Percentiles rank a stretch among this genome's conserved stretches.
Evolutionary conservation across 768 basidiomycete genomes (phyloP).

Genomic region (Boletellus ananiceps): DNA sequence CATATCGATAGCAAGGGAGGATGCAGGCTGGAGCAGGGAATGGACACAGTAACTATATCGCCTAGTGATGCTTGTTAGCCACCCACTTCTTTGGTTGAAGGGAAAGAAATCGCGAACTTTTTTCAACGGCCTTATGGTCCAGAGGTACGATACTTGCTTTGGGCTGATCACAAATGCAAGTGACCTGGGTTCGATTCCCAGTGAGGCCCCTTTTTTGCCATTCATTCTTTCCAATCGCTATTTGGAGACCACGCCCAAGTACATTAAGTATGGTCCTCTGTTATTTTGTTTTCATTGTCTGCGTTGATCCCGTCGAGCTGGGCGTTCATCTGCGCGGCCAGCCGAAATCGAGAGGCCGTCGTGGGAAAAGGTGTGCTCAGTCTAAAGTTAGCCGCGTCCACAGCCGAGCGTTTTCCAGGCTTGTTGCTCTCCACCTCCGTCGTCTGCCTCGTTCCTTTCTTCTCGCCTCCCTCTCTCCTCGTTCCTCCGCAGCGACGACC

Average conservation of each 20-base stretch:
- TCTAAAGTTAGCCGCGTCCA: conserved; percentile 26
- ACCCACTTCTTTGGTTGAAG: neutral
- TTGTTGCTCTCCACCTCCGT: conserved; percentile 11
- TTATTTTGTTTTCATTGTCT: neutral
- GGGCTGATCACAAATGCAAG: conserved; percentile 30
- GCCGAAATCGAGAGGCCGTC: conserved; percentile 9
- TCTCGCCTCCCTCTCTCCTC: conserved; percentile 8
- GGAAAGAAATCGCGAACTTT: too few relatives aligned
- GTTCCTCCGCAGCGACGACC: conserved; percentile 5
- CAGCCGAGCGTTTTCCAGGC: conserved; percentile 18
- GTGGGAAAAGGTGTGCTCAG: conserved; percentile 18
- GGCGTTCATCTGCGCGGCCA: neutral
- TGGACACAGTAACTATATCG: neutral
- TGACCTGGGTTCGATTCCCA: conserved; percentile 41
- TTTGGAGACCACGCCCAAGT: too few relatives aligned
- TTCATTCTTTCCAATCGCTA: too few relatives aligned
- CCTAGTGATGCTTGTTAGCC: conserved; percentile 15
- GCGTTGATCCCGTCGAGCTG: neutral
- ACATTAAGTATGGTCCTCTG: too few relatives aligned
- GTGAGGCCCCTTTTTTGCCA: conserved; percentile 30
- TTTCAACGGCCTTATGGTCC: conserved; percentile 28
- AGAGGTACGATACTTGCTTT: conserved; percentile 40
- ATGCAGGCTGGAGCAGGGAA: neutral
- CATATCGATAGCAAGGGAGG: conserved; percentile 18
- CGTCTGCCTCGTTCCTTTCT: conserved; percentile 18